Evolutionary conservation across 257 asterid species (phyloP).

Genomic region (Petunia secreta): DNA sequence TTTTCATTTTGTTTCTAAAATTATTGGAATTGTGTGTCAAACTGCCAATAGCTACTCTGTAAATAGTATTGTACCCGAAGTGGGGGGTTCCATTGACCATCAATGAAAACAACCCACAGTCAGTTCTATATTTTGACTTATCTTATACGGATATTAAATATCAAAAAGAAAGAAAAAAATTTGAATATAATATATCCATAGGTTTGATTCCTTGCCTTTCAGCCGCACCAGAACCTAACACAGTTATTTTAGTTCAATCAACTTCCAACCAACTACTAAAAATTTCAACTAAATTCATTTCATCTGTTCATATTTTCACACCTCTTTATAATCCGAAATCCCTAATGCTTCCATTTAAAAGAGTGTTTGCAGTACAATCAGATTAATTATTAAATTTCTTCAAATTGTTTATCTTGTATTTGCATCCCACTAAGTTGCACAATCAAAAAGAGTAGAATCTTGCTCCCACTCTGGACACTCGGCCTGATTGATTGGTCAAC

Average conservation of each 20-base stretch:
- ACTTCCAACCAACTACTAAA: conserved; percentile 9
- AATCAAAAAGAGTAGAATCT: conserved; percentile 7
- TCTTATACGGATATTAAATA: background rate
- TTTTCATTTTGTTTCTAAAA: background rate
- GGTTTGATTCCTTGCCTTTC: background rate
- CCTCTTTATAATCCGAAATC: background rate
- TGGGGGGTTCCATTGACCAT: background rate
- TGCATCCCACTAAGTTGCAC: conserved; percentile 36
- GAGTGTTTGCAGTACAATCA: conserved; percentile 18
- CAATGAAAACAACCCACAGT: too few relatives aligned
- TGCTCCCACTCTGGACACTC: background rate
- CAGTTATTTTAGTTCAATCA: background rate
- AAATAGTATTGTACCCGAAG: background rate
- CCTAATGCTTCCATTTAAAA: background rate
- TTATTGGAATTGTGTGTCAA: background rate
- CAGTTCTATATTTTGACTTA: too few relatives aligned
- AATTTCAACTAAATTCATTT: conserved; percentile 25
- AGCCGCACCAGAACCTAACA: background rate
- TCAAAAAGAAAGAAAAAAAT: background rate
- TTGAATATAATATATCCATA: background rate
- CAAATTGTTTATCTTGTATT: conserved; percentile 5
- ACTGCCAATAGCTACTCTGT: background rate
- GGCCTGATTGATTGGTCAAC: conserved; percentile 21
- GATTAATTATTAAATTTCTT: background rate
- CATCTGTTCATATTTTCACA: conserved; percentile 16